These are phyloP conservation scores for Suhomyces anneliseae DNA, from an alignment of 1,139 yeast genomes.

Conservation along the genomic window DNA sequence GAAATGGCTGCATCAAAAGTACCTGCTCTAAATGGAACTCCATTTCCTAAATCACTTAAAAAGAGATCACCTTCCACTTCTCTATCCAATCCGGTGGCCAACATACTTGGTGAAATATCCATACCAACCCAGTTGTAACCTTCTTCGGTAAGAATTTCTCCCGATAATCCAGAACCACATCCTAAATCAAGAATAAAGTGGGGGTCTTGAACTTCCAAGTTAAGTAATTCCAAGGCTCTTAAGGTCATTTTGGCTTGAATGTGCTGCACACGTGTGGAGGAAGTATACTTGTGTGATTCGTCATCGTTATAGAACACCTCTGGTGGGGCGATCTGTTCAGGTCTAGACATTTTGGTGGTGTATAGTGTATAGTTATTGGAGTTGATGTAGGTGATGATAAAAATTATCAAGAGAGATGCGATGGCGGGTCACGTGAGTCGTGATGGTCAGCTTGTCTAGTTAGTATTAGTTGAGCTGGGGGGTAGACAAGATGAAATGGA, in stretches of 20 bases:
- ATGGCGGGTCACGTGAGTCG: slow-evolving; percentile 1
- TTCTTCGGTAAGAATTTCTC: slow-evolving; percentile 91
- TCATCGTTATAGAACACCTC: slow-evolving; percentile 90
- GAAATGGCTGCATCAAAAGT: slow-evolving; percentile 96
- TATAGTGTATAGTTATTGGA: background rate
- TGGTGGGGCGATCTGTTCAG: slow-evolving; percentile 97
- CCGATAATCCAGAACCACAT: slow-evolving; percentile 95
- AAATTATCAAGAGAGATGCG: slow-evolving; percentile 3
- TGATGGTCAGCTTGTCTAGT: too few species aligned
- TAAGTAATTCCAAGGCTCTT: slow-evolving; percentile 83
- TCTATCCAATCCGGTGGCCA: slow-evolving; percentile 89
- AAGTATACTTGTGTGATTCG: slow-evolving; percentile 87
- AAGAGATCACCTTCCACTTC: slow-evolving; percentile 93
- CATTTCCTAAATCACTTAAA: slow-evolving; percentile 88
- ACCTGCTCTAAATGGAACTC: slow-evolving; percentile 95
- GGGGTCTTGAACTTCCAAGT: slow-evolving; percentile 61
- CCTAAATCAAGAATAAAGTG: slow-evolving; percentile 87
- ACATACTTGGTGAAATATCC: slow-evolving; percentile 96
- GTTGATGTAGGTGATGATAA: background rate
- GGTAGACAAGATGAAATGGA: too few species aligned
- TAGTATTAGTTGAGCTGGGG: too few species aligned
- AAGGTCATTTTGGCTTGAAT: slow-evolving; percentile 97
- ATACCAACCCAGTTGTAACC: slow-evolving; percentile 95
- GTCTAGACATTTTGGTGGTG: slow-evolving; percentile 72
- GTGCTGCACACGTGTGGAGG: slow-evolving; percentile 94